Base-by-base conservation (phyloP, 2,329 filamentous ascomycete species). In the Didymellaceae sp. region DNA sequence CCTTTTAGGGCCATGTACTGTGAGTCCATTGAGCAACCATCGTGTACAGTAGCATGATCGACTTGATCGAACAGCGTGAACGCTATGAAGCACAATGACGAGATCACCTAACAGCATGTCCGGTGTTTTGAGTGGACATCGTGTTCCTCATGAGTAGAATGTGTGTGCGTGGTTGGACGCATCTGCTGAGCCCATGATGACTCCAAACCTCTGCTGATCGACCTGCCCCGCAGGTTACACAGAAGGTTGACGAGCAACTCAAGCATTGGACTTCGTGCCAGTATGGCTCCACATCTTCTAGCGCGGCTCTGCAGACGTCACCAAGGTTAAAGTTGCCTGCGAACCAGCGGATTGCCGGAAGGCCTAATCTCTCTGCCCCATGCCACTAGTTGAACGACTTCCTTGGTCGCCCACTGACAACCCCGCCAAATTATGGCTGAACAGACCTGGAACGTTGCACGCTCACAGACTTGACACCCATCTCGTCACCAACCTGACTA, bases 271-370 rank as follows among this genome's bases (percentile, higher is more conserved):
- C n/a, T n/a, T n/a, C n/a, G n/a, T n/a, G n/a, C n/a, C n/a, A n/a
- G n/a, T n/a, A 57, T 40, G 42, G 30, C 33, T 54, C 35, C 42
- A 43, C 50, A 31, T 18, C 44, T 55, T 47, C 54, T 63, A 62
- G 62, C 59, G 65, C 63, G 61, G 57, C 61, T 68, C 63, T 62
- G 54, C 55, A 52, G 56, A 65, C 59, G 61, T 67, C 58, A 67
- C 37, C 24, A 51, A 25, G 42, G 52, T 54, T 54, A 28, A 31
- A 43, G 47, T 45, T 57, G 55, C 53, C 42, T 56, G 54, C 61
- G 38, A 54, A 55, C 52, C 42, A 56, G 53, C 58, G 57, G 56
- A 57, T 55, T 41, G 40, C 40, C 54, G 51, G 55, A 45, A 42
- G 33, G 33, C 47, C 30, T 42, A 49, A 49, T 42, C 52, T 49